Conservation (phyloP, 2,329 filamentous ascomycete species). For the Penicillium italicum region DNA sequence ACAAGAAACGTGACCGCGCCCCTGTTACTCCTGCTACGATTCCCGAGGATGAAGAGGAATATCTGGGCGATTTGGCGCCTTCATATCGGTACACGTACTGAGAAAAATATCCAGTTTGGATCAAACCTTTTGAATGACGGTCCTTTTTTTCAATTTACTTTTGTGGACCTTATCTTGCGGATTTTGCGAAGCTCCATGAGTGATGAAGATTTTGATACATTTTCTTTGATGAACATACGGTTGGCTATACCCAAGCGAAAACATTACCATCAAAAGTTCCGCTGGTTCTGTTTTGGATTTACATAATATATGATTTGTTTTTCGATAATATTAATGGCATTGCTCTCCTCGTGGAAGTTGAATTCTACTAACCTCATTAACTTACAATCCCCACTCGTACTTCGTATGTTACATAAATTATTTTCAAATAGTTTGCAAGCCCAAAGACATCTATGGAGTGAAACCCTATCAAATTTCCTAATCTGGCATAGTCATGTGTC, state of each 20-base stretch:
- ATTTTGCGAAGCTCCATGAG: neutral
- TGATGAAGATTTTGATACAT: neutral
- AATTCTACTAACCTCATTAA: neutral
- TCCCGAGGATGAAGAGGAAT: constrained; percentile 34
- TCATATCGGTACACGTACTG: constrained; percentile 42
- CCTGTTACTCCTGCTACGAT: constrained; percentile 23
- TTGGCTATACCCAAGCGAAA: neutral
- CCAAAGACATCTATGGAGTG: neutral
- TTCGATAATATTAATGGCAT: neutral
- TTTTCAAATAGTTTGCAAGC: neutral
- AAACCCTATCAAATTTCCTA: constrained; percentile 11
- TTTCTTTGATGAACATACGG: neutral
- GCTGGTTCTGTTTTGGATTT: neutral
- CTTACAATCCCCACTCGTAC: neutral
- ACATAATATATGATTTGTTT: neutral
- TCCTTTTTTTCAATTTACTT: neutral
- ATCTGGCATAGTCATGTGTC: constrained; percentile 5
- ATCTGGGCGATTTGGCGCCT: constrained; percentile 42
- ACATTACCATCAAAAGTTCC: neutral
- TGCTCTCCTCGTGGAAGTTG: neutral
- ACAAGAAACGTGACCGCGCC: constrained; percentile 38
- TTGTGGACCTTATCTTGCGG: neutral
- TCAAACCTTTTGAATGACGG: neutral
- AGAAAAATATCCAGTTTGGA: neutral
- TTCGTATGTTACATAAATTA: neutral